phyloP scores from a whole-genome alignment of 2,329 filamentous ascomycete genomes.

The Blastomyces percursus region DNA sequence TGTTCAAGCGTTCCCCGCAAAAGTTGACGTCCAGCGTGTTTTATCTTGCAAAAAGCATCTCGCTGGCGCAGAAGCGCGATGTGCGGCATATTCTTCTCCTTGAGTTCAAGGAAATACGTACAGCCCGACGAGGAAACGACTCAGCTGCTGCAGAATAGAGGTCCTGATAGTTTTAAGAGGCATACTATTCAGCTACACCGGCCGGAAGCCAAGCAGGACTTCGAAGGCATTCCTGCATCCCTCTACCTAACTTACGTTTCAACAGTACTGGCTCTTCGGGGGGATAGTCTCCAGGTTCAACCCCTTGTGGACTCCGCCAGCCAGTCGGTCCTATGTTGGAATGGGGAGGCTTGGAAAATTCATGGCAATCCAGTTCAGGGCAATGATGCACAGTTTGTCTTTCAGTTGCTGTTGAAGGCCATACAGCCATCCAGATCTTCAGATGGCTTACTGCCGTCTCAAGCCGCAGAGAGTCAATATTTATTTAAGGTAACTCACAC shows the following conservation, averaged over 20 bases:
- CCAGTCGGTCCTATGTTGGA: constrained; percentile 78
- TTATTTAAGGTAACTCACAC: constrained; percentile 31
- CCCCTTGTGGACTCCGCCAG: constrained; percentile 52
- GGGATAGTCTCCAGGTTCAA: constrained; percentile 58
- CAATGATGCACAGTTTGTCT: constrained; percentile 68
- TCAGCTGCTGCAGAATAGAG: constrained; percentile 30
- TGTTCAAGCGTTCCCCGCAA: no score
- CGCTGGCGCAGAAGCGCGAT: constrained; percentile 17
- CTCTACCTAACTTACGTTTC: constrained; percentile 51
- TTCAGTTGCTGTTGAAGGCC: constrained; percentile 47
- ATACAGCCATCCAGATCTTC: constrained; percentile 11
- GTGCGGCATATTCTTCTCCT: constrained; percentile 45
- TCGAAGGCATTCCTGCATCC: neutral
- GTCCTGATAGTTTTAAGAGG: constrained; percentile 34
- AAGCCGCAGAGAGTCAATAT: constrained; percentile 10
- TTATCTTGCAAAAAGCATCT: neutral
- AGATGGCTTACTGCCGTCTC: constrained; percentile 10
- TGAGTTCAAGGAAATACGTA: constrained; percentile 26
- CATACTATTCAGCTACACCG: constrained; percentile 20
- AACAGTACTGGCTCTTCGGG: constrained; percentile 83
- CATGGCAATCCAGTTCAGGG: constrained; percentile 45
- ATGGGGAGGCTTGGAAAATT: constrained; percentile 88
- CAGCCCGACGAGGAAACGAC: constrained; percentile 26
- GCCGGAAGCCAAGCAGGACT: neutral
- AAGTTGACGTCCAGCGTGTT: neutral